Percentiles rank a stretch among this genome's conserved stretches.
Conservation (phyloP, 441 rosid genomes). For the Jatropha podagrica region DNA sequence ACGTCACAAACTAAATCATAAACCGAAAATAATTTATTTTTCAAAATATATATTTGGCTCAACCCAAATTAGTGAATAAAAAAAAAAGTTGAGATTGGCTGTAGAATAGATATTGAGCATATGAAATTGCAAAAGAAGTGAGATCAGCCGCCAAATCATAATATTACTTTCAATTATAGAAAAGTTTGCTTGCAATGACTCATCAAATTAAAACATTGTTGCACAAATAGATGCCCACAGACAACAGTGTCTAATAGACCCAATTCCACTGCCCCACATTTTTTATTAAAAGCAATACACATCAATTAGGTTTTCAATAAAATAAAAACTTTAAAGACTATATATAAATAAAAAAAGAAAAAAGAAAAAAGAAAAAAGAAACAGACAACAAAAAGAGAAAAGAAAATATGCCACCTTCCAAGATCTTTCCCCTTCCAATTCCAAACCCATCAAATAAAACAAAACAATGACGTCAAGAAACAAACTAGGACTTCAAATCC, state of each 20-base stretch:
- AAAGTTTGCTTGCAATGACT: not conserved
- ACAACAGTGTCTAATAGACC: no score
- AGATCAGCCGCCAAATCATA: conserved; percentile 15
- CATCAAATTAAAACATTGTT: no score
- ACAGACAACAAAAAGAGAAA: not conserved
- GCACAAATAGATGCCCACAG: no score
- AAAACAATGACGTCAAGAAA: not conserved
- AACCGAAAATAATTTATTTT: no score
- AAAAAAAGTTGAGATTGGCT: no score
- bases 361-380: not conserved
- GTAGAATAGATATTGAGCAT: not conserved
- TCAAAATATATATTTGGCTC: no score
- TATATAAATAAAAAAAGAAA: not conserved
- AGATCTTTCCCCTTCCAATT: not conserved
- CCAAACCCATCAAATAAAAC: not conserved
- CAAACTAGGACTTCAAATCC: not conserved
- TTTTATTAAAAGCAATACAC: no score
- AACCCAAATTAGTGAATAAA: no score
- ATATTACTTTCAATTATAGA: not conserved
- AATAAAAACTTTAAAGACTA: no score
- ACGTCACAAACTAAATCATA: no score
- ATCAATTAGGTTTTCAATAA: no score
- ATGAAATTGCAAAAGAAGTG: conserved; percentile 27
- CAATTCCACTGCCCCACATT: no score
- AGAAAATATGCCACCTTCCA: not conserved